Evolutionary conservation across 495 filamentous ascomycete species (phyloP).

Genomic region (Friedmanniomyces simplex): DNA sequence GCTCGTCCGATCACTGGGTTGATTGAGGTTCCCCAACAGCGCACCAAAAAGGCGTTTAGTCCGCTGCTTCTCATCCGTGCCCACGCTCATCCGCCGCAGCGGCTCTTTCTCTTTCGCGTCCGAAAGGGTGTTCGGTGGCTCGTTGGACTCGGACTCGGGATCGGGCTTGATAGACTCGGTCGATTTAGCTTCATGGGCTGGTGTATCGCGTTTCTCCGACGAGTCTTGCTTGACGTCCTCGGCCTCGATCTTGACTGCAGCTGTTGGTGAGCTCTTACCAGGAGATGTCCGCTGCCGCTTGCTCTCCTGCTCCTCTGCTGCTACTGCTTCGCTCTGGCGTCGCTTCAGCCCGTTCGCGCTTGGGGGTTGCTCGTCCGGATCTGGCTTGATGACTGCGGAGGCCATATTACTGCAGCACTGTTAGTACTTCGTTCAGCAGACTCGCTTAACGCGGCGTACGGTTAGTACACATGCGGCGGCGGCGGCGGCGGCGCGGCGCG

Average conservation of each 20-base stretch:
- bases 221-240: background rate
- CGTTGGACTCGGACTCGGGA: conserved; percentile 1
- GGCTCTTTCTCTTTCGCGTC: conserved; percentile 21
- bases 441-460: background rate
- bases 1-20: conserved; percentile 50
- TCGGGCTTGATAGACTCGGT: background rate
- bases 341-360: conserved; percentile 10
- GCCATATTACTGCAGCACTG: background rate
- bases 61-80: conserved; percentile 71
- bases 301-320: conserved; percentile 39
- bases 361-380: background rate
- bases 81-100: conserved; percentile 39
- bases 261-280: conserved; percentile 14
- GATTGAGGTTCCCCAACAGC: conserved; percentile 76
- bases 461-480: too few species aligned
- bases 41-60: conserved; percentile 85
- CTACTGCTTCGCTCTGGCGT: background rate
- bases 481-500: too few species aligned
- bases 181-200: background rate
- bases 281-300: conserved; percentile 40
- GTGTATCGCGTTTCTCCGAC: background rate
- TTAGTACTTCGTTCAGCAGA: background rate
- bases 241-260: background rate
- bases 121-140: conserved; percentile 9
- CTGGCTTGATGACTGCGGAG: background rate